These are phyloP conservation scores for Cladosporium austrohemisphaericum DNA, from an alignment of 2,329 filamentous ascomycete genomes.

Conservation along the genomic window DNA sequence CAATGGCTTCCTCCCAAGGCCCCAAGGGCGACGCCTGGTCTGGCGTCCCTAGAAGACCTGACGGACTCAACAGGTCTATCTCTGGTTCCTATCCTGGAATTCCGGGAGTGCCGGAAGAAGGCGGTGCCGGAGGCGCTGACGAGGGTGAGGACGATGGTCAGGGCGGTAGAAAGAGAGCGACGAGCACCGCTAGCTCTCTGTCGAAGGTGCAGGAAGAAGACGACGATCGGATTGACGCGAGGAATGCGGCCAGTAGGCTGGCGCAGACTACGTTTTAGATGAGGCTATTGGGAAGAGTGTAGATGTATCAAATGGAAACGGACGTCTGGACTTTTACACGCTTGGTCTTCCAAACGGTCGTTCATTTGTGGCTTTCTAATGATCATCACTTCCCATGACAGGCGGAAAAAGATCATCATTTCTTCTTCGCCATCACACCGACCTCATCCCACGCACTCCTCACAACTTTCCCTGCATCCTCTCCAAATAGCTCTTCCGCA, in stretches of 20 bases:
- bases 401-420: no score
- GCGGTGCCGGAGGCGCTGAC: constrained; percentile 49
- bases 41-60: constrained; percentile 78
- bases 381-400: no score
- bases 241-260: constrained; percentile 89
- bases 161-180: constrained; percentile 47
- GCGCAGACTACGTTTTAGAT: constrained; percentile 85
- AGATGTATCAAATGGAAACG: no score
- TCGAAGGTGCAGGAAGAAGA: constrained; percentile 71
- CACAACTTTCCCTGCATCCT: no score
- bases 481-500: no score
- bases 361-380: no score
- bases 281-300: neutral
- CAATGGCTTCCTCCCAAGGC: constrained; percentile 81
- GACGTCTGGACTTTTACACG: no score
- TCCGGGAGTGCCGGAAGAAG: constrained; percentile 54
- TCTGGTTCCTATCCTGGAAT: constrained; percentile 63
- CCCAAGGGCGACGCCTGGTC: constrained; percentile 99
- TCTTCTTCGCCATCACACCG: no score
- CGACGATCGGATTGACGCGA: constrained; percentile 89
- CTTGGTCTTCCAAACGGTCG: no score
- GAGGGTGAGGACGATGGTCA: constrained; percentile 43
- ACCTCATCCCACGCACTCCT: no score
- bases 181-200: constrained; percentile 51
- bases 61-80: constrained; percentile 72